phyloP scores from a whole-genome alignment of 306 rosid species.

The Inga leiocalycina region DNA sequence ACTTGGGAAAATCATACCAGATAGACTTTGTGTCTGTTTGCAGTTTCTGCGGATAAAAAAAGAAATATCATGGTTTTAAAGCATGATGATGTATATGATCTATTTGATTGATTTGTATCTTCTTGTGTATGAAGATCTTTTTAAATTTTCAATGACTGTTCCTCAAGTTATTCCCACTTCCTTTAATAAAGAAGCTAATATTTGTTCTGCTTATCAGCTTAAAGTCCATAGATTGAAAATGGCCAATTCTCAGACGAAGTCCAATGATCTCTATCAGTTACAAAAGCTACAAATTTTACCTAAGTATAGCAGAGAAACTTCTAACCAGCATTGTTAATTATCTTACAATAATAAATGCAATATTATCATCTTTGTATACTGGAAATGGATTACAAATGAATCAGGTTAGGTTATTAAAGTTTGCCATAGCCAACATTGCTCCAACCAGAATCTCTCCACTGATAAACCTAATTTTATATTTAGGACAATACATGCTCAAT shows the following conservation, averaged over 20 bases:
- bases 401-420: neutral
- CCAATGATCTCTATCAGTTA: neutral
- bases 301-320: neutral
- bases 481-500: neutral
- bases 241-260: neutral
- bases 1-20: neutral
- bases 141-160: neutral
- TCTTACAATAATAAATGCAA: neutral
- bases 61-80: neutral
- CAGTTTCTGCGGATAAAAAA: neutral
- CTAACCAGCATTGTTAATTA: neutral
- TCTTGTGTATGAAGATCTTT: neutral
- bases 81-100: slow-evolving; percentile 25
- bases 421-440: no score
- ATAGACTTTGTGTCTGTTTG: neutral
- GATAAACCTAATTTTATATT: slow-evolving; percentile 2
- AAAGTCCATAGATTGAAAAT: neutral
- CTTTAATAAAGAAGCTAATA: neutral
- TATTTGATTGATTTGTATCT: slow-evolving; percentile 1
- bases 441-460: neutral
- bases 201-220: neutral
- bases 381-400: neutral
- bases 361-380: neutral
- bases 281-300: neutral
- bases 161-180: neutral